phyloP scores from a whole-genome alignment of 1,284 basidiomycete species.

The Thecaphora thlaspeos region DNA sequence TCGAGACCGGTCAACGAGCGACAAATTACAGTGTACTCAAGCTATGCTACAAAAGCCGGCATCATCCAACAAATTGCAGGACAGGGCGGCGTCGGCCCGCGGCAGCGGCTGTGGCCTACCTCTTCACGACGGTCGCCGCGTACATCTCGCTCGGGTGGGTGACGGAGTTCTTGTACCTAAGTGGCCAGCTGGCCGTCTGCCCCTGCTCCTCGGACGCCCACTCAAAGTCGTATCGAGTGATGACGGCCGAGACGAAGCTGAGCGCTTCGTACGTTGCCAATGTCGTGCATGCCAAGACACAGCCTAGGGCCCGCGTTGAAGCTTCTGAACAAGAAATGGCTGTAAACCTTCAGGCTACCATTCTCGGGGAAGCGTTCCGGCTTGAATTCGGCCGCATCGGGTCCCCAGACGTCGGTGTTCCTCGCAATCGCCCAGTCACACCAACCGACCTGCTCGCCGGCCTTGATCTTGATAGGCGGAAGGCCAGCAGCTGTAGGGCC shows the following conservation, averaged over 20 bases:
- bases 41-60: no score
- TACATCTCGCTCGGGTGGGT: conserved; percentile 44
- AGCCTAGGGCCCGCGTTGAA: conserved; percentile 25
- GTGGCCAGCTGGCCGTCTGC: conserved; percentile 40
- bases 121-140: conserved; percentile 20
- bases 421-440: conserved; percentile 32
- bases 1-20: no score
- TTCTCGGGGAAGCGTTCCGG: conserved; percentile 65
- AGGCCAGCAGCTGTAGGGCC: conserved; percentile 32
- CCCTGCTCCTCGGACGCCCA: conserved; percentile 39
- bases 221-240: conserved; percentile 31
- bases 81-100: no score
- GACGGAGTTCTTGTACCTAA: conserved; percentile 31
- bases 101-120: not conserved
- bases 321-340: conserved; percentile 4
- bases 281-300: conserved; percentile 18
- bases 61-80: no score
- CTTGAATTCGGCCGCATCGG: conserved; percentile 64
- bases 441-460: conserved; percentile 3
- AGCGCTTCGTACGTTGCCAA: conserved; percentile 46
- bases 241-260: conserved; percentile 24
- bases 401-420: conserved; percentile 64
- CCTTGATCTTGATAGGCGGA: conserved; percentile 16
- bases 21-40: no score
- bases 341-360: not conserved